A percentile compares a stretch with the other conserved stretches of the same genome.
These are phyloP conservation scores for Naganishia vaughanmartiniae DNA, from an alignment of 768 basidiomycete species.

Conservation along the genomic window DNA sequence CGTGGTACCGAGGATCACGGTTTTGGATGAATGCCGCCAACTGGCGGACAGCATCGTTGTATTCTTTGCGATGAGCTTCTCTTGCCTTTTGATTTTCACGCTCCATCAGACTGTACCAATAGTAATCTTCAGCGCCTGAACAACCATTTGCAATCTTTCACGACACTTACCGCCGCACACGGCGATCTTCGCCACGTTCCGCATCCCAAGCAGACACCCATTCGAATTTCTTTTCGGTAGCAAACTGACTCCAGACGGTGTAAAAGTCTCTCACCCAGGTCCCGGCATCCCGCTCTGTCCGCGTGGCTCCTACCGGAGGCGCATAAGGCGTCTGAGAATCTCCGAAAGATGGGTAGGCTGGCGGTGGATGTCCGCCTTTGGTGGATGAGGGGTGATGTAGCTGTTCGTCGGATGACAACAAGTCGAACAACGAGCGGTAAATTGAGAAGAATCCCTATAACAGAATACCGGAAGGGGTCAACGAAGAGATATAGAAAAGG, in stretches of 20 bases:
- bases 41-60: slow-evolving; percentile 74
- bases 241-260: slow-evolving; percentile 77
- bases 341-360: slow-evolving; percentile 81
- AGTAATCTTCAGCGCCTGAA: not conserved
- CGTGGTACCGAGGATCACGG: slow-evolving; percentile 77
- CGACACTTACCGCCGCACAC: slow-evolving; percentile 65
- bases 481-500: slow-evolving; percentile 24
- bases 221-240: slow-evolving; percentile 78
- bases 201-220: slow-evolving; percentile 85
- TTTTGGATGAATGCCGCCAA: slow-evolving; percentile 57
- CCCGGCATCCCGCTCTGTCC: slow-evolving; percentile 53
- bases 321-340: slow-evolving; percentile 71
- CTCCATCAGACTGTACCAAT: slow-evolving; percentile 71
- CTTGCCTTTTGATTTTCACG: slow-evolving; percentile 90
- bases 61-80: slow-evolving; percentile 81
- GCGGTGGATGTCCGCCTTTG: slow-evolving; percentile 31
- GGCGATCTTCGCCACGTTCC: slow-evolving; percentile 79
- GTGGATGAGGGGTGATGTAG: slow-evolving; percentile 54
- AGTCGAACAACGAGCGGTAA: slow-evolving; percentile 79
- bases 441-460: slow-evolving; percentile 81
- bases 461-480: not conserved
- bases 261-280: slow-evolving; percentile 74
- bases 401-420: slow-evolving; percentile 77
- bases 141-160: not conserved
- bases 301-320: slow-evolving; percentile 43